Conservation (phyloP, 1,284 basidiomycete genomes). For the Tylopilus sp. region DNA sequence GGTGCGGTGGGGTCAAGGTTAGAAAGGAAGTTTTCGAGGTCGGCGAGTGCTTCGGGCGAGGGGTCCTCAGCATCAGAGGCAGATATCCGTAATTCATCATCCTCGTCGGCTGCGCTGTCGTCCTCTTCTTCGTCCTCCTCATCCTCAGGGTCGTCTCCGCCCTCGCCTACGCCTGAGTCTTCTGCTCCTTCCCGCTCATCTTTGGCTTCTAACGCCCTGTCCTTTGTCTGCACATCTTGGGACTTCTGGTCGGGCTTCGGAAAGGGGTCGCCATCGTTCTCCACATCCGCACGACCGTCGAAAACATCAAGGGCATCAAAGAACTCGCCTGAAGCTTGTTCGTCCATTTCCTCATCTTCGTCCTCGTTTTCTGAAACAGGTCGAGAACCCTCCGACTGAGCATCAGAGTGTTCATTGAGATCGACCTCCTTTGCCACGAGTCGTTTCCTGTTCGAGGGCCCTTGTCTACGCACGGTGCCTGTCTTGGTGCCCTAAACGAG, state of each 20-base stretch:
- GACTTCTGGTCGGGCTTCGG: background rate
- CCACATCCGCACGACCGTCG: conserved; percentile 52
- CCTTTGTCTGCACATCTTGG: background rate
- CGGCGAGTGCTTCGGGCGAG: conserved; percentile 56
- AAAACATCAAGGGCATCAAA: conserved; percentile 66
- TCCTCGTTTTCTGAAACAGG: conserved; percentile 28
- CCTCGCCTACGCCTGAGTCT: conserved; percentile 19
- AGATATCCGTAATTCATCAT: conserved; percentile 42
- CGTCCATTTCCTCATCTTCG: conserved; percentile 48
- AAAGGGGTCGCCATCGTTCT: conserved; percentile 2
- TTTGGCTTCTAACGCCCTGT: background rate
- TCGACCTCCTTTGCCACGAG: conserved; percentile 38
- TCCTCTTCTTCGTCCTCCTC: conserved; percentile 34
- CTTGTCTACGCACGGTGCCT: background rate
- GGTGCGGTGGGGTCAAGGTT: conserved; percentile 54
- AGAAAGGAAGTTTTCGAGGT: conserved; percentile 69
- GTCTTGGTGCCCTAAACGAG: conserved; percentile 10
- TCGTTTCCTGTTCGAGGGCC: conserved; percentile 13
- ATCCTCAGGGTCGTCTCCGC: conserved; percentile 17
- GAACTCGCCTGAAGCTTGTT: conserved; percentile 57
- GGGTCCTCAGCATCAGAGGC: conserved; percentile 59
- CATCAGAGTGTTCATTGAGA: conserved; percentile 60
- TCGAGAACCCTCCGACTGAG: conserved; percentile 27
- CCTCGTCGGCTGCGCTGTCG: conserved; percentile 28
- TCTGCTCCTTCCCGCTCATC: conserved; percentile 10